Conservation (phyloP, 768 basidiomycete genomes). For the Kwoniella heveanensis region DNA sequence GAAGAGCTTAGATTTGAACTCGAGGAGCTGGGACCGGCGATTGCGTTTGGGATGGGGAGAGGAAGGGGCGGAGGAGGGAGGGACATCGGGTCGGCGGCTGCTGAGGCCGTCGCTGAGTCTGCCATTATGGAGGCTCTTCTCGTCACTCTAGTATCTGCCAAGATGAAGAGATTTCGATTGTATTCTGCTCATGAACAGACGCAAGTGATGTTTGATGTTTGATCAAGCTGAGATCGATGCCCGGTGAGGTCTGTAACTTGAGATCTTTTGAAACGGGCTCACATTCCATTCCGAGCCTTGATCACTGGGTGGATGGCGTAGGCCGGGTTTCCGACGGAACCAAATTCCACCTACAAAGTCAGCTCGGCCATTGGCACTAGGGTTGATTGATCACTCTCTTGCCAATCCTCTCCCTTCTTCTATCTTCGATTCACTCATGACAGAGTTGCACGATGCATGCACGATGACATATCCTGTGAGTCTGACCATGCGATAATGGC, state of each 20-base stretch:
- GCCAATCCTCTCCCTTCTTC: background rate
- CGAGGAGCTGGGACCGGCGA: conserved; percentile 13
- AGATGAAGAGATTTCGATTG: too few species aligned
- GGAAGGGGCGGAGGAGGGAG: background rate
- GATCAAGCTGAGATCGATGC: background rate
- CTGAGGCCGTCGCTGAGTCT: conserved; percentile 1
- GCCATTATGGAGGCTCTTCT: background rate
- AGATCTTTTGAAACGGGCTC: background rate
- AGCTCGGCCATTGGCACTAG: background rate
- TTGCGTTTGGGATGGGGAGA: background rate
- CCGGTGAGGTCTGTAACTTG: background rate
- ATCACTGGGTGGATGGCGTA: background rate
- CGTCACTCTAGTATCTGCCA: too few species aligned
- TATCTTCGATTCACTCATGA: background rate
- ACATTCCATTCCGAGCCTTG: background rate
- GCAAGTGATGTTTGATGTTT: too few species aligned
- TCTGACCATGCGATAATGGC: background rate
- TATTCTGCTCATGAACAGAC: too few species aligned
- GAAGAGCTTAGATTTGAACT: conserved; percentile 5
- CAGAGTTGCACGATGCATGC: background rate
- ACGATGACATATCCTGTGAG: conserved; percentile 22
- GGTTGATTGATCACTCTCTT: too few species aligned
- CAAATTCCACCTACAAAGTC: background rate
- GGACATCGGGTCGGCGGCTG: conserved; percentile 2
- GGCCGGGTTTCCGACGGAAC: background rate